A percentile compares a stretch with the other conserved stretches of the same genome.
Evolutionary conservation across 495 filamentous ascomycete genomes (phyloP).

Genomic region (Aspergillus cristatus): DNA sequence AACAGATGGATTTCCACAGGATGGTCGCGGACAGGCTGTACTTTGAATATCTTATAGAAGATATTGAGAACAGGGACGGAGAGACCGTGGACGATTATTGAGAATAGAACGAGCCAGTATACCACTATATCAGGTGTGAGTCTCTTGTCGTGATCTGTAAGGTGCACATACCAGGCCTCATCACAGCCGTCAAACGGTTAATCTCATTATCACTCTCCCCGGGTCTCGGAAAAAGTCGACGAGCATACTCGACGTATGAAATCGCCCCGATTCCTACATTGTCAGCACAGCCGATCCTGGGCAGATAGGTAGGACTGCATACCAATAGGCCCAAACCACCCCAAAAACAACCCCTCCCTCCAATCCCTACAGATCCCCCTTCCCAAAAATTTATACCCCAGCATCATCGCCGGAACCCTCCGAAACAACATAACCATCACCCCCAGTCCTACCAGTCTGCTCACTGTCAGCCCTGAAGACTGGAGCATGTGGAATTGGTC

Average conservation of each 20-base stretch:
- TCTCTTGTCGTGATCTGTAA: too few relatives aligned
- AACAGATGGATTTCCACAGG: slow-evolving; percentile 39
- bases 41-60: slow-evolving; percentile 35
- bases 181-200: slow-evolving; percentile 38
- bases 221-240: slow-evolving; percentile 42
- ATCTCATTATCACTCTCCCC: slow-evolving; percentile 42
- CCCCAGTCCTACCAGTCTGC: slow-evolving; percentile 21
- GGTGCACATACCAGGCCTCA: slow-evolving; percentile 36
- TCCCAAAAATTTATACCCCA: slow-evolving; percentile 30
- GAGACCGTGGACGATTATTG: slow-evolving; percentile 48
- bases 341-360: slow-evolving; percentile 35
- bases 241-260: slow-evolving; percentile 41
- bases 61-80: slow-evolving; percentile 44
- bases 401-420: slow-evolving; percentile 28
- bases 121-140: slow-evolving; percentile 27
- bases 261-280: slow-evolving; percentile 26
- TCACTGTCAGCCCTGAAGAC: slow-evolving; percentile 20
- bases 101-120: slow-evolving; percentile 51
- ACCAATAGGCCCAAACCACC: slow-evolving; percentile 34
- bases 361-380: slow-evolving; percentile 24
- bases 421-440: slow-evolving; percentile 27
- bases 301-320: slow-evolving; percentile 1
- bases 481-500: slow-evolving; percentile 20
- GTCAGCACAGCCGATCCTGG: slow-evolving; percentile 1
- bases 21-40: slow-evolving; percentile 42